phyloP scores from a whole-genome alignment of 2,329 filamentous ascomycete species.

The Pseudopyricularia cyperi region DNA sequence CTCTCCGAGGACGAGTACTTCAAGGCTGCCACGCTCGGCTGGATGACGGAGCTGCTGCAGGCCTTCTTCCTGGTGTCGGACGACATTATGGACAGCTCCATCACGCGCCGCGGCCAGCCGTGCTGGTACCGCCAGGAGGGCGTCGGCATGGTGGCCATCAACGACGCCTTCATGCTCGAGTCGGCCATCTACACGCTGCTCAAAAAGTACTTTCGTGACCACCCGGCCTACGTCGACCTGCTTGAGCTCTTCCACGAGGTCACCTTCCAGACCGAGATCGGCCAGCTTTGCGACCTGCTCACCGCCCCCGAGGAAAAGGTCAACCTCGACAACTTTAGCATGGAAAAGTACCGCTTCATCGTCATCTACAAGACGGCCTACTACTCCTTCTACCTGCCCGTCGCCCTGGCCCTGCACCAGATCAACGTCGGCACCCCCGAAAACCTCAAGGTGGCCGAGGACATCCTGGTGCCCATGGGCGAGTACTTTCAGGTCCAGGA shows the following conservation, averaged over 20 bases:
- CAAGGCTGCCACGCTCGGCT: conserved; percentile 75
- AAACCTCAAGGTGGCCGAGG: conserved; percentile 80
- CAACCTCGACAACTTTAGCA: conserved; percentile 86
- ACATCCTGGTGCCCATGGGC: conserved; percentile 91
- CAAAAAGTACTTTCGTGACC: conserved; percentile 83
- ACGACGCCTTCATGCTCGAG: conserved; percentile 96
- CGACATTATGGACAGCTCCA: conserved; percentile 96
- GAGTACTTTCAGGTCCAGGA: conserved; percentile 99
- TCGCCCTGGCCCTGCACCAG: conserved; percentile 79
- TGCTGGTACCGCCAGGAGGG: conserved; percentile 91
- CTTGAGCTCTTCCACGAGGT: conserved; percentile 94
- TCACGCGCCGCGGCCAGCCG: conserved; percentile 84
- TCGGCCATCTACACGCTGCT: conserved; percentile 78
- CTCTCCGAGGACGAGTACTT: conserved; percentile 79
- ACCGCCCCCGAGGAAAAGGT: conserved; percentile 91
- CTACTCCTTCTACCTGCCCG: conserved; percentile 97
- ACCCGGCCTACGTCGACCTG: conserved; percentile 80
- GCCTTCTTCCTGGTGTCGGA: conserved; percentile 98
- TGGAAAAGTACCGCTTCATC: conserved; percentile 95
- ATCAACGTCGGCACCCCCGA: conserved; percentile 71
- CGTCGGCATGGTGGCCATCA: conserved; percentile 94
- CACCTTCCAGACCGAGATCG: conserved; percentile 87
- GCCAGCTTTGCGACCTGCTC: conserved; percentile 86
- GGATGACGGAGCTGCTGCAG: conserved; percentile 96
- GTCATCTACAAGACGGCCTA: conserved; percentile 99